phyloP scores from a whole-genome alignment of 768 basidiomycete genomes.

The Suillus hirtellus region DNA sequence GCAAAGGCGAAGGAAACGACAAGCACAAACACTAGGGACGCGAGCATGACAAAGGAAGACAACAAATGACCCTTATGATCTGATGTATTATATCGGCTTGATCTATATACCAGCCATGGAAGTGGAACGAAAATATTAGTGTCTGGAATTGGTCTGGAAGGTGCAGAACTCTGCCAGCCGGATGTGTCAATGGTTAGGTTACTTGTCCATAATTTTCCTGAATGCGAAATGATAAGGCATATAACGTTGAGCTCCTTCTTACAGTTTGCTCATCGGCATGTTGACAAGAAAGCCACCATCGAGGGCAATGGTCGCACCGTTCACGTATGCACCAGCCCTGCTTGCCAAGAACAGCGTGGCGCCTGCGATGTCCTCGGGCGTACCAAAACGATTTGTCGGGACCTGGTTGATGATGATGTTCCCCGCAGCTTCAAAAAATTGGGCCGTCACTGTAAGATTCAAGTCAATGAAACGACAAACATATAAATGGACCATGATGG shows the following conservation, averaged over 20 bases:
- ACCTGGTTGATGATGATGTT: slow-evolving; percentile 43
- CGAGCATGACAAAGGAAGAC: slow-evolving; percentile 9
- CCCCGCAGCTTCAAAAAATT: slow-evolving; percentile 47
- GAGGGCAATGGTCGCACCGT: slow-evolving; percentile 60
- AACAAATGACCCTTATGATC: not conserved
- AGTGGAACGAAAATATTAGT: slow-evolving; percentile 5
- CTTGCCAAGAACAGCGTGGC: slow-evolving; percentile 62
- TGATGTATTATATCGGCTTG: slow-evolving; percentile 11
- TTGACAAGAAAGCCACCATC: slow-evolving; percentile 59
- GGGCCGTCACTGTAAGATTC: slow-evolving; percentile 49
- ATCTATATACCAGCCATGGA: slow-evolving; percentile 3
- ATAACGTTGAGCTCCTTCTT: slow-evolving; percentile 6
- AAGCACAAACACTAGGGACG: slow-evolving; percentile 1
- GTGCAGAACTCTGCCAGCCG: not conserved
- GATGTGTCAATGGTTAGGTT: not conserved
- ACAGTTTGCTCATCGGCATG: slow-evolving; percentile 37
- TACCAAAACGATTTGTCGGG: slow-evolving; percentile 57
- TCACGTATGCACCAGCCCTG: slow-evolving; percentile 61
- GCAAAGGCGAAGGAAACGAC: slow-evolving; percentile 10
- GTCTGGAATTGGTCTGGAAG: not conserved
- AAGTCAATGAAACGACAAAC: slow-evolving; percentile 8
- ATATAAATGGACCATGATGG: not conserved
- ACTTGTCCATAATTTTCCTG: not conserved
- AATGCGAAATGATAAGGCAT: not conserved
- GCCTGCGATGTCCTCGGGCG: slow-evolving; percentile 64